Conservation (phyloP, 2,329 filamentous ascomycete species). For the Teratosphaeria epicoccoides region DNA sequence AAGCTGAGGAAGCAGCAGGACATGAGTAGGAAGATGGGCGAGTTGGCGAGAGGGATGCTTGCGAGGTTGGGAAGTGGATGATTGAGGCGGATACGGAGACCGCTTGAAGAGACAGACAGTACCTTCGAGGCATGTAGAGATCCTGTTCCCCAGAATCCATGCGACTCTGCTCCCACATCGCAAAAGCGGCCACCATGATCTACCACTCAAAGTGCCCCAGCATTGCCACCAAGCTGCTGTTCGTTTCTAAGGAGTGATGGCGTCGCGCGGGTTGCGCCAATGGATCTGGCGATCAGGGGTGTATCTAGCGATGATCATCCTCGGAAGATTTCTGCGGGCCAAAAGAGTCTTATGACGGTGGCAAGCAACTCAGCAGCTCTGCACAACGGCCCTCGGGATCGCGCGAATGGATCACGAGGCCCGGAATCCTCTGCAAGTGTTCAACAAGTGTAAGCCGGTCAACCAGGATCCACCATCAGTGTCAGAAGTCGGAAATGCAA, state of each 20-base stretch:
- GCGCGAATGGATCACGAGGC: no score
- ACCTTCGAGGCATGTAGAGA: not conserved
- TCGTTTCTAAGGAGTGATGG: not conserved
- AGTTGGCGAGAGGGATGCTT: not conserved
- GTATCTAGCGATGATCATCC: no score
- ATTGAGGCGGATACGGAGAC: not conserved
- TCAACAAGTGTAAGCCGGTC: no score
- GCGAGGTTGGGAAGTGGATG: not conserved
- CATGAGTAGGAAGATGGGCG: conserved; percentile 42
- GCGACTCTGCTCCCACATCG: not conserved
- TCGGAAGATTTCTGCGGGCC: no score
- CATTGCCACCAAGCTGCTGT: not conserved
- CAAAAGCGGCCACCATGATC: not conserved
- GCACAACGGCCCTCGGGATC: not conserved
- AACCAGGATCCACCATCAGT: no score
- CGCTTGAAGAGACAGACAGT: not conserved
- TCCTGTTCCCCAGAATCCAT: not conserved
- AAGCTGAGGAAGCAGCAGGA: conserved; percentile 52
- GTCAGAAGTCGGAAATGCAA: no score
- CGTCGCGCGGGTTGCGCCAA: not conserved
- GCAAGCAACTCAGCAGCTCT: not conserved
- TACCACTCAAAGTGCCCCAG: not conserved
- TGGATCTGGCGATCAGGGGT: no score
- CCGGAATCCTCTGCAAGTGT: no score
- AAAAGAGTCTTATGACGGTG: no score